Evolutionary conservation across 176 grass and related monocot genomes (phyloP).

Genomic region (Oryza longistaminata): DNA sequence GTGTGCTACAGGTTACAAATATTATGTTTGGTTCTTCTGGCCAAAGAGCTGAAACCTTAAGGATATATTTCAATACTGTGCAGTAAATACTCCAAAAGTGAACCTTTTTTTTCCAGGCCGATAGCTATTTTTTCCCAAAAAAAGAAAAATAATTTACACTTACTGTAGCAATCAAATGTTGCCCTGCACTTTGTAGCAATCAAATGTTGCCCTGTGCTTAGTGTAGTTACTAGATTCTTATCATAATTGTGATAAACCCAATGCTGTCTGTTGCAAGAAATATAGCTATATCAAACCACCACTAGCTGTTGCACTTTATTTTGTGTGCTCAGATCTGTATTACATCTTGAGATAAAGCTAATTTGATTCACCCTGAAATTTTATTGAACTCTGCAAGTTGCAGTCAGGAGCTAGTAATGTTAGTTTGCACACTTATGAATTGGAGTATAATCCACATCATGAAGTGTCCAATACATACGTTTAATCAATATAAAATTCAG

Average conservation of each 20-base stretch:
- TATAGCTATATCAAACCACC: too few relatives aligned
- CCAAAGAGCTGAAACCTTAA: neutral
- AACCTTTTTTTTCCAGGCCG: neutral
- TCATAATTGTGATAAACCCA: too few relatives aligned
- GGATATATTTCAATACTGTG: constrained; percentile 9
- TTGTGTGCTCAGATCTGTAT: too few relatives aligned
- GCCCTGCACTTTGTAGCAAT: too few relatives aligned
- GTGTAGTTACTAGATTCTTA: neutral
- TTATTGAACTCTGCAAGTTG: neutral
- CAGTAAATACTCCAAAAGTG: neutral
- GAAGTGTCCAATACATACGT: neutral
- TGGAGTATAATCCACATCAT: too few relatives aligned
- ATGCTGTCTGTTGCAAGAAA: too few relatives aligned
- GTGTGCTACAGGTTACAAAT: neutral
- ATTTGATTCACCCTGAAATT: neutral
- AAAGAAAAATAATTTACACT: neutral
- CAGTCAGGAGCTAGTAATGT: neutral
- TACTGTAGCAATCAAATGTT: neutral
- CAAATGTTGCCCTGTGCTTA: neutral
- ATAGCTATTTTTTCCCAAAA: neutral
- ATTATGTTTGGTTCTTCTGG: constrained; percentile 2
- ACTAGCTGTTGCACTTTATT: too few relatives aligned
- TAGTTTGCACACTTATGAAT: neutral
- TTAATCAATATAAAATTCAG: neutral
- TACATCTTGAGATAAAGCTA: neutral